Evolutionary conservation across 1,284 basidiomycete species (phyloP).

Genomic region (Naganishia albida): DNA sequence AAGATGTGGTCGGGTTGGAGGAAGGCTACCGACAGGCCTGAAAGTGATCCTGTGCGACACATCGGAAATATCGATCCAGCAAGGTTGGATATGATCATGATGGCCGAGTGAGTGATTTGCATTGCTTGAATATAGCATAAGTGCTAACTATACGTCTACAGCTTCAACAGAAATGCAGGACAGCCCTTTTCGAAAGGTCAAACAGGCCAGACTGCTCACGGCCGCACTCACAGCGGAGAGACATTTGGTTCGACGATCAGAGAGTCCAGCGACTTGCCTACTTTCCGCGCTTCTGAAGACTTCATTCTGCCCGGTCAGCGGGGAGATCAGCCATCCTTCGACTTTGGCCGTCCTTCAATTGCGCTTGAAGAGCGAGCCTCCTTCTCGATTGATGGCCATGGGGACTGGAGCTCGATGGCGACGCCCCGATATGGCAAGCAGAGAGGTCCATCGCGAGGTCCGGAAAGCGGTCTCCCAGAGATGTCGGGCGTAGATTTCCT

Average conservation of each 20-base stretch:
- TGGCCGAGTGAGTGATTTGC: slow-evolving; percentile 14
- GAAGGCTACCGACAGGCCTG: neutral
- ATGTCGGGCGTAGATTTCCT: slow-evolving; percentile 9
- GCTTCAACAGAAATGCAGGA: neutral
- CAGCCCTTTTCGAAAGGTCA: neutral
- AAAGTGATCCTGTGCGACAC: neutral
- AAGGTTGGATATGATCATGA: slow-evolving; percentile 11
- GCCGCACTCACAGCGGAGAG: slow-evolving; percentile 3
- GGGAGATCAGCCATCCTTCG: slow-evolving; percentile 19
- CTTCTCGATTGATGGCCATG: slow-evolving; percentile 20
- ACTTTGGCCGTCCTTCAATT: slow-evolving; percentile 18
- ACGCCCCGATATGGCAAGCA: slow-evolving; percentile 1
- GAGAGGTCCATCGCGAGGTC: slow-evolving; percentile 1
- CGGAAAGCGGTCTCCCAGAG: slow-evolving; percentile 16
- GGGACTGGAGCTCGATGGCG: neutral
- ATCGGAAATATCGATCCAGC: slow-evolving; percentile 3
- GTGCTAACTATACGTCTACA: neutral
- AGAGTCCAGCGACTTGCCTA: slow-evolving; percentile 31
- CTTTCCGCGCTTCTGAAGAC: slow-evolving; percentile 33
- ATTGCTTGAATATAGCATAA: neutral
- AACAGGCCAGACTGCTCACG: neutral
- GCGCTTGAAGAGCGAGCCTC: slow-evolving; percentile 10
- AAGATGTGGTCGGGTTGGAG: slow-evolving; percentile 18
- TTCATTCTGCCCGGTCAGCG: slow-evolving; percentile 28
- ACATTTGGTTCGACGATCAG: slow-evolving; percentile 21